A percentile compares a stretch with the other conserved stretches of the same genome.
Conservation (phyloP, 2,329 filamentous ascomycete species). For the Alternaria gaisen region DNA sequence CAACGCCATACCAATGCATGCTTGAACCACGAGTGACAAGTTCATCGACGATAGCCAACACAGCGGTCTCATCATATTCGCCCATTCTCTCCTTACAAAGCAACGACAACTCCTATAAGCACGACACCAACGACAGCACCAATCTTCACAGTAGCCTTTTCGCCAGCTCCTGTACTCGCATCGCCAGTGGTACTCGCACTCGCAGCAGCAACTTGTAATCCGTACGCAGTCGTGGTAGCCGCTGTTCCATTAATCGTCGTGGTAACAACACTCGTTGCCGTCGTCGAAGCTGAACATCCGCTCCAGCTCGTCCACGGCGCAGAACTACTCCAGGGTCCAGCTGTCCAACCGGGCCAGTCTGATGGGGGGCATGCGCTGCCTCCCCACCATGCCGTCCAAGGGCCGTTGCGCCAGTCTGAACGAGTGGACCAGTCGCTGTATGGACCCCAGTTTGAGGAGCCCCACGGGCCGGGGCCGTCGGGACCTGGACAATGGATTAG, state of each 20-base stretch:
- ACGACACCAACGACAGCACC: slow-evolving; percentile 32
- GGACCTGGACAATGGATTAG: slow-evolving; percentile 7
- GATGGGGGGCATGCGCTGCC: slow-evolving; percentile 40
- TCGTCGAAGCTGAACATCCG: slow-evolving; percentile 45
- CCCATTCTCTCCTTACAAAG: slow-evolving; percentile 19
- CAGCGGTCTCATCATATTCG: neutral
- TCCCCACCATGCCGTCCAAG: slow-evolving; percentile 51
- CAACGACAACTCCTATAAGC: slow-evolving; percentile 33
- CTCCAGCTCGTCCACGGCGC: slow-evolving; percentile 51
- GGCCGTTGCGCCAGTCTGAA: slow-evolving; percentile 37
- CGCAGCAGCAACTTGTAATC: slow-evolving; percentile 45
- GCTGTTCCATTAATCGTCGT: slow-evolving; percentile 36
- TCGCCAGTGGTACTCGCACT: slow-evolving; percentile 13
- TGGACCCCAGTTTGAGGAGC: slow-evolving; percentile 37
- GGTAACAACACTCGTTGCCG: slow-evolving; percentile 41
- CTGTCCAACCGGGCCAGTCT: slow-evolving; percentile 52
- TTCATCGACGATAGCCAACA: neutral
- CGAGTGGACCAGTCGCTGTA: slow-evolving; percentile 42
- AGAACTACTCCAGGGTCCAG: slow-evolving; percentile 44
- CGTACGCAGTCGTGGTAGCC: slow-evolving; percentile 39
- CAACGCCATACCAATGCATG: neutral
- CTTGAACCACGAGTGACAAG: neutral
- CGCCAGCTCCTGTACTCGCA: slow-evolving; percentile 11
- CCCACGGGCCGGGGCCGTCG: slow-evolving; percentile 39
- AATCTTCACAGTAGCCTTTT: slow-evolving; percentile 29